These are phyloP conservation scores for Albifimbria verrucaria DNA, from an alignment of 2,329 filamentous ascomycete species.

Conservation along the genomic window DNA sequence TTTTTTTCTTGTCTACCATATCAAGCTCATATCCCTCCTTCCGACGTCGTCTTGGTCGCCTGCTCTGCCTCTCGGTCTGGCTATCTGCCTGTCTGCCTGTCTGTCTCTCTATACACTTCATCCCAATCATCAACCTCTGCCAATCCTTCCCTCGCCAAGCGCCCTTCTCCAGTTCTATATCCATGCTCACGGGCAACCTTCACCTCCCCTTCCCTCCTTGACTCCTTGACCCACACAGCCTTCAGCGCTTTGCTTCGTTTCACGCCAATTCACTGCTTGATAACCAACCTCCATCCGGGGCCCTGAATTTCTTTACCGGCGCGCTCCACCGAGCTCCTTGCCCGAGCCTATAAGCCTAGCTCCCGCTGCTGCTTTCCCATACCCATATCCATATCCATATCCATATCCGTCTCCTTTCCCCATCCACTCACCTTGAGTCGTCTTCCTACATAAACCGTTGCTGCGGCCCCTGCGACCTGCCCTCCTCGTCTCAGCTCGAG, in stretches of 20 bases:
- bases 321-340: neutral
- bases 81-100: too few relatives aligned
- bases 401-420: too few relatives aligned
- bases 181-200: neutral
- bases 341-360: neutral
- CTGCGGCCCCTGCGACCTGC: too few relatives aligned
- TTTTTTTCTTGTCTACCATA: neutral
- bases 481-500: neutral
- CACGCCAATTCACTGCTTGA: neutral
- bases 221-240: neutral
- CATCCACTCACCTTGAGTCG: neutral
- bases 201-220: neutral
- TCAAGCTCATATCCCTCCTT: neutral
- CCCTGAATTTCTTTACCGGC: neutral
- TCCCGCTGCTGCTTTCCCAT: neutral
- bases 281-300: neutral
- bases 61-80: neutral
- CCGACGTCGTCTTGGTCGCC: neutral
- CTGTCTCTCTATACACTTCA: too few relatives aligned
- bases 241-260: neutral
- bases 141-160: neutral
- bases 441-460: too few relatives aligned
- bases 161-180: too few relatives aligned
- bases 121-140: neutral
- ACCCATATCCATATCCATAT: too few relatives aligned